Evolutionary conservation across 192 early-diverging fungal species (phyloP).

Genomic region (Backusella australiensis): DNA sequence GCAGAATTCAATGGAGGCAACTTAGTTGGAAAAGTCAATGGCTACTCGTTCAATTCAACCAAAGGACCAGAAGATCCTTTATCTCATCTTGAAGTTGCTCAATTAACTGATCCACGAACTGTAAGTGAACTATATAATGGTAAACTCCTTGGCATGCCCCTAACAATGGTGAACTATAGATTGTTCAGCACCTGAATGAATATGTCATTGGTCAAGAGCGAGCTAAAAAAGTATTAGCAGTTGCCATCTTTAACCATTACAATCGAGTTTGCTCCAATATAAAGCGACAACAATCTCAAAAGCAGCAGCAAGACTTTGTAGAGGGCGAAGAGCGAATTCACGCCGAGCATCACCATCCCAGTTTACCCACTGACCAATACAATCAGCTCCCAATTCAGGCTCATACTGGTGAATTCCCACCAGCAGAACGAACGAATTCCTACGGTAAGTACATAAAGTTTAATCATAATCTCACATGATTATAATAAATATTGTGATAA

Average conservation of each 20-base stretch:
- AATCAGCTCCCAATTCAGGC: slow-evolving; percentile 2
- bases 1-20: slow-evolving; percentile 1
- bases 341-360: slow-evolving; percentile 21
- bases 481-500: neutral
- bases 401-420: slow-evolving; percentile 1
- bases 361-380: slow-evolving; percentile 7
- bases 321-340: slow-evolving; percentile 19
- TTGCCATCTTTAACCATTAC: slow-evolving; percentile 89
- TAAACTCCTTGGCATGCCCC: neutral
- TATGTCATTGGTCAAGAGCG: slow-evolving; percentile 86
- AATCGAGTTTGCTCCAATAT: slow-evolving; percentile 72
- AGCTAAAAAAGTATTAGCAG: slow-evolving; percentile 79
- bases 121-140: neutral
- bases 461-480: neutral
- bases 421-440: neutral
- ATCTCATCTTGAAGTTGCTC: slow-evolving; percentile 4
- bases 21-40: neutral
- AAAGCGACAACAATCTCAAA: slow-evolving; percentile 44
- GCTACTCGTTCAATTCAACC: neutral
- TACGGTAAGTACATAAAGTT: neutral
- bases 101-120: slow-evolving; percentile 14
- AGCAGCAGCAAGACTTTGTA: slow-evolving; percentile 1
- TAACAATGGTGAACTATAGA: slow-evolving; percentile 37
- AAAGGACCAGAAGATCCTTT: neutral
- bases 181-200: slow-evolving; percentile 77